Conservation (phyloP, 2,329 filamentous ascomycete genomes). For the Colletotrichum echinochloae region DNA sequence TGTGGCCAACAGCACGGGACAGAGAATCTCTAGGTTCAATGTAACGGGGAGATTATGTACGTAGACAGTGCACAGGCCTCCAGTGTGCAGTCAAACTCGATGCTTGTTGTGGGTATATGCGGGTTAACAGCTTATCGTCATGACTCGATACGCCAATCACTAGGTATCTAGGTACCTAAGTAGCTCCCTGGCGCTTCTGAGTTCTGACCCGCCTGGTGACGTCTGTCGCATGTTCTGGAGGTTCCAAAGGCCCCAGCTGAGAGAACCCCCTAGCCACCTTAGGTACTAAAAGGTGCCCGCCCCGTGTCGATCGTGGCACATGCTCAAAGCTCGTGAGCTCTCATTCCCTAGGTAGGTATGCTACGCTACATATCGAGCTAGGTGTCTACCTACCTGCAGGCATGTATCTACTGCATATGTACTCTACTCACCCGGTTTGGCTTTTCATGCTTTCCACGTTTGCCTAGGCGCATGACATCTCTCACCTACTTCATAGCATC, state of each 20-base stretch:
- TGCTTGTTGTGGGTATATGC: neutral
- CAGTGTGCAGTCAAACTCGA: neutral
- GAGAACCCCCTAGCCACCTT: neutral
- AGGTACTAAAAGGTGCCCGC: neutral
- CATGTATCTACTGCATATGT: neutral
- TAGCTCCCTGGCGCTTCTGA: neutral
- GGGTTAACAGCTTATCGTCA: neutral
- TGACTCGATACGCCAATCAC: neutral
- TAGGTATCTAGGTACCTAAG: too few species aligned
- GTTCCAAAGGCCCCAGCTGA: neutral
- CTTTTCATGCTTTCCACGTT: neutral
- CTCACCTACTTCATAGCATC: neutral
- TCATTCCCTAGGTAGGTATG: neutral
- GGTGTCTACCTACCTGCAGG: too few species aligned
- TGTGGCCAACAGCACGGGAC: neutral
- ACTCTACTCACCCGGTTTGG: neutral
- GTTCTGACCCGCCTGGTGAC: conserved; percentile 11
- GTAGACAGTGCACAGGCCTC: too few species aligned
- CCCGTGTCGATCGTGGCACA: conserved; percentile 34
- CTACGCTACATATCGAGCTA: neutral
- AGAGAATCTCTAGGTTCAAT: too few species aligned
- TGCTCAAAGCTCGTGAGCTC: conserved; percentile 41
- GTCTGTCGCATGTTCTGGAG: conserved; percentile 14
- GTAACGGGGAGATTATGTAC: too few species aligned
- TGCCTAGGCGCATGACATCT: neutral